Conservation (phyloP, 768 basidiomycete genomes). For the Porpolomopsis calyptriformis region DNA sequence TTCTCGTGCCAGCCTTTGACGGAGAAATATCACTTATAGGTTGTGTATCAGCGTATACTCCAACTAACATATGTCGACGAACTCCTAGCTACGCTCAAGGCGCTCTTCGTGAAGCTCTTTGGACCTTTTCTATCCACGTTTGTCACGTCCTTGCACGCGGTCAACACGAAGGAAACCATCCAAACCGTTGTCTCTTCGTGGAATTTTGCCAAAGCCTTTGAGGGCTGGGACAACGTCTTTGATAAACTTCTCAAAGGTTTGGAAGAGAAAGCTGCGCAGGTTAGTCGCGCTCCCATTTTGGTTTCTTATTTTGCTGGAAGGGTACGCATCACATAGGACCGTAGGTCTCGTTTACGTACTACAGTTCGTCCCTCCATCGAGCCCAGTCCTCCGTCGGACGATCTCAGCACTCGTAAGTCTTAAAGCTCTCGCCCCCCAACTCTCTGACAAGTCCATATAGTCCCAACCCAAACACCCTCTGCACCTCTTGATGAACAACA, state of each 20-base stretch:
- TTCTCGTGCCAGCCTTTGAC: constrained; percentile 1
- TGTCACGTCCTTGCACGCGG: constrained; percentile 69
- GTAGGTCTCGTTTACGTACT: constrained; percentile 51
- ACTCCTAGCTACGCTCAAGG: constrained; percentile 68
- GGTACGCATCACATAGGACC: constrained; percentile 48
- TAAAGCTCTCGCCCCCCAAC: neutral
- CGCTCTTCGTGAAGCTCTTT: constrained; percentile 79
- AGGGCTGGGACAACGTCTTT: constrained; percentile 75
- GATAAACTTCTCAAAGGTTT: constrained; percentile 63
- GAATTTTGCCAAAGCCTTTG: constrained; percentile 62
- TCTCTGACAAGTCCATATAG: constrained; percentile 19
- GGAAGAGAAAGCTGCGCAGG: constrained; percentile 67
- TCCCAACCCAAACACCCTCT: constrained; percentile 39
- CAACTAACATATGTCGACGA: constrained; percentile 91
- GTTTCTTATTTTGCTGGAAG: neutral
- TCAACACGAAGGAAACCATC: constrained; percentile 34
- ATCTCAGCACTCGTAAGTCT: constrained; percentile 44
- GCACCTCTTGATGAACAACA: constrained; percentile 70
- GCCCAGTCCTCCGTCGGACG: constrained; percentile 47
- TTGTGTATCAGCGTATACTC: constrained; percentile 92
- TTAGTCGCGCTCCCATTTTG: constrained; percentile 18
- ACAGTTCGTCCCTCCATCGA: constrained; percentile 29
- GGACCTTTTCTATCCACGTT: constrained; percentile 76
- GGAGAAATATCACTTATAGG: constrained; percentile 33
- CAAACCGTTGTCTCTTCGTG: constrained; percentile 34